phyloP scores from a whole-genome alignment of 768 basidiomycete genomes.

The Rhodotorula sphaerocarpa region DNA sequence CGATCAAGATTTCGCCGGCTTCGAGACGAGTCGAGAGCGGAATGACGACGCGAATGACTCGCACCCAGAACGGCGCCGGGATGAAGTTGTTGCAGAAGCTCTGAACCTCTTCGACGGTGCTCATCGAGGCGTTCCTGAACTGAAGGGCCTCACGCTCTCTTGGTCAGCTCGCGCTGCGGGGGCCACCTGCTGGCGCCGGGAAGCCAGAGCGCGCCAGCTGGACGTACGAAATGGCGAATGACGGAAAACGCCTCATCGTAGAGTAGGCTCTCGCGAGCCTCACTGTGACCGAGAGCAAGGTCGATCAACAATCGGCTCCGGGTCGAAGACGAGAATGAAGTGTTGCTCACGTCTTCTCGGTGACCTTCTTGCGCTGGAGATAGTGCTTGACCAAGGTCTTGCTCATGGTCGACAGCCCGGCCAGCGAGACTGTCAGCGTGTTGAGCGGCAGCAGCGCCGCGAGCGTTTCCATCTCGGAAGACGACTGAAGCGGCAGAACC shows the following conservation, averaged over 20 bases:
- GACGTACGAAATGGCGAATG: conserved; percentile 58
- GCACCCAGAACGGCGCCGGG: conserved; percentile 45
- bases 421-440: conserved; percentile 21
- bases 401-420: conserved; percentile 8
- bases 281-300: conserved; percentile 35
- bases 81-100: conserved; percentile 42
- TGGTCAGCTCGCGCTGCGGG: conserved; percentile 32
- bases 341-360: conserved; percentile 26
- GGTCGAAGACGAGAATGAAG: not conserved
- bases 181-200: not conserved
- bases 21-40: conserved; percentile 39
- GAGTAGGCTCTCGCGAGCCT: conserved; percentile 57
- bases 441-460: conserved; percentile 23
- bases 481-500: not conserved
- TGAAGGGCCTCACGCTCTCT: not conserved
- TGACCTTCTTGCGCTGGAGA: conserved; percentile 37
- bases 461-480: conserved; percentile 13
- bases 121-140: conserved; percentile 41
- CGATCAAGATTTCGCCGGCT: conserved; percentile 26
- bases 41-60: conserved; percentile 44
- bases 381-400: conserved; percentile 43
- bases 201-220: conserved; percentile 31
- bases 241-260: conserved; percentile 68
- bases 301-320: not conserved
- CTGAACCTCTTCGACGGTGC: conserved; percentile 66